These are phyloP conservation scores for Candida maltosa DNA, from an alignment of 805 yeast genomes.

Conservation along the genomic window DNA sequence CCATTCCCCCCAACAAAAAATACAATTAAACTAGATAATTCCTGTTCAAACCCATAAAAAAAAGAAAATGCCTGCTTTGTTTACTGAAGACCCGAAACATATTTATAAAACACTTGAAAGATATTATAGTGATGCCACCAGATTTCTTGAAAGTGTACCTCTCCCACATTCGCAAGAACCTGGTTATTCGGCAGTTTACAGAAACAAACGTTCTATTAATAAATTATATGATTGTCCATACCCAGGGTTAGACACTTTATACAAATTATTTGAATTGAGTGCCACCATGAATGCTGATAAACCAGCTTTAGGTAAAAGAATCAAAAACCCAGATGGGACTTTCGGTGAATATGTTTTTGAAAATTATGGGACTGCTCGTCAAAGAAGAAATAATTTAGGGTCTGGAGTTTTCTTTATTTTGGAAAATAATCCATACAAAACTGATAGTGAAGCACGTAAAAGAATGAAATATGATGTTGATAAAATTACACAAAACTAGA, in stretches of 20 bases:
- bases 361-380: constrained; percentile 20
- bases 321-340: constrained; percentile 20
- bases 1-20: too few relatives aligned
- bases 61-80: constrained; percentile 5
- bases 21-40: too few relatives aligned
- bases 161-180: constrained; percentile 14
- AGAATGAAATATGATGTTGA: constrained; percentile 4
- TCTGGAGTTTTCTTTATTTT: constrained; percentile 34
- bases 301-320: constrained; percentile 48
- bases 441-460: constrained; percentile 14
- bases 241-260: constrained; percentile 42
- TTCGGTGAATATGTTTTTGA: constrained; percentile 29
- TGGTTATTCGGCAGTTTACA: constrained; percentile 29
- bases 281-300: constrained; percentile 31
- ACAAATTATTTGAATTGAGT: constrained; percentile 43
- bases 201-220: constrained; percentile 18
- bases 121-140: constrained; percentile 9
- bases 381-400: constrained; percentile 29
- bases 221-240: constrained; percentile 34
- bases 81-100: constrained; percentile 12
- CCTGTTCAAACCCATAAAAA: background rate
- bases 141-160: constrained; percentile 9
- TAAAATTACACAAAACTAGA: too few relatives aligned
- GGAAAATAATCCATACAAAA: constrained; percentile 29
- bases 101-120: constrained; percentile 10